Evolutionary conservation across 192 early-diverging fungal genomes (phyloP), one percentile per base, ranked within the genome.

Genomic region (Backusella sp.): DNA sequence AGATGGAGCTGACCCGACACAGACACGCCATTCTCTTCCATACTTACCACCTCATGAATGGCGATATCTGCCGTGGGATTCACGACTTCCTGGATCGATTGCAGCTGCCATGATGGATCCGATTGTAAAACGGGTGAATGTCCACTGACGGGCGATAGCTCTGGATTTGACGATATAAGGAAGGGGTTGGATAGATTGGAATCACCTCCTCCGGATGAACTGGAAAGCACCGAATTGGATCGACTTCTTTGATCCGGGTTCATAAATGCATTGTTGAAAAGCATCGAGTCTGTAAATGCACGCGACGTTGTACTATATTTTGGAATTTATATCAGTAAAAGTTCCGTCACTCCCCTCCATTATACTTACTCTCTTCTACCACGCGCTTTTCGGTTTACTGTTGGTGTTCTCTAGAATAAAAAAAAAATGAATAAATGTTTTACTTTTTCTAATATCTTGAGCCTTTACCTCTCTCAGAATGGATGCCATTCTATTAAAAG

Each of bases 351-450:
- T 8, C 52, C 6, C 28, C 28, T 28, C 32, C 32, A 32, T 32
- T 32, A 59, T 41, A 36, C 67, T 68, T 68, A 68, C 67, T 68
- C 67, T 68, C 67, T 68, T 39, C 67, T 35, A 37, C 67, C 67
- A 37, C 67, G 34, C 4, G 67, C 34, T 21, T 36, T 68, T 68
- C 35, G 41, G 21, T 8, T 68, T 35, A 41, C 39, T 4, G 67
- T 68, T 39, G 36, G 35, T 68, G 67, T 68, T 37, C 36, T 35
- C 67, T 68, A 21, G 23, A 37, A n/a, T 36, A 68, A 19, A 68
- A 37, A 8, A 68, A 32, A 32, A 3, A 67, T 66, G 28, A 32
- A 23, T 66, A 17, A 26, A 6, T 66, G 62, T 0, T 6, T n/a
- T 36, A 2, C 35, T 68, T 35, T 36, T 68, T 32, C 7, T n/a